Base-by-base conservation (phyloP, 495 filamentous ascomycete species). In the Collariella sp. region DNA sequence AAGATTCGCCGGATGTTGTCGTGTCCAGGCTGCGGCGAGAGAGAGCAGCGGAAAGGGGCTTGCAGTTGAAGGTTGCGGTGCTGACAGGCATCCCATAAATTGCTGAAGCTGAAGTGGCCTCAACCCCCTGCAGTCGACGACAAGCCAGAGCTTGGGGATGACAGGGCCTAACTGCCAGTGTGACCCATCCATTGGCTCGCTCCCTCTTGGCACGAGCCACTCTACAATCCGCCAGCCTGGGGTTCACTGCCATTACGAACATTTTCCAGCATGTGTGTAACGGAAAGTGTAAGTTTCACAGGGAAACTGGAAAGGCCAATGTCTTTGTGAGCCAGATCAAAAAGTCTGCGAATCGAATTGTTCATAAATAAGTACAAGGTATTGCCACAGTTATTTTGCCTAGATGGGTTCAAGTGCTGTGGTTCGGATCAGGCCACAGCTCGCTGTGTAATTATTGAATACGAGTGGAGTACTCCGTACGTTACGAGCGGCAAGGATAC, bases 61-160 rank as follows among this genome's bases (percentile, higher is more conserved):
- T 62, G 56, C 55, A 62, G 48, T 40, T 45, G 46, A 22, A 49
- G 57, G 16, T 43, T 40, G 56, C 50, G n/a, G n/a, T n/a, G 39
- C 47, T 29, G 50, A 48, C 35, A 42, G 40, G 40, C 56, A 52
- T 33, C 20, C 40, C 50, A 52, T 57, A 61, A 59, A 61, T 60
- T 61, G 50, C 59, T 45, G 42, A 54, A 67, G 62, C 55, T 61
- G 57, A 67, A 67, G 62, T 67, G 64, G 64, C 62, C 64, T 67
- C 40, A 64, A 62, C 56, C 59, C n/a, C 58, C 56, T 52, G 52
- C 43, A 34, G 38, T 50, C 48, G 15, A 50, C 35, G 50, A 46
- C 34, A 23, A 47, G 52, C 43, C 36, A 42, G 38, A 43, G 26
- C 34, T 19, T 7, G 46, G 36, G 52, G 57, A 40, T 20, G 46